phyloP scores from a whole-genome alignment of 176 grass and related monocot species.

The Carex littledalei region DNA sequence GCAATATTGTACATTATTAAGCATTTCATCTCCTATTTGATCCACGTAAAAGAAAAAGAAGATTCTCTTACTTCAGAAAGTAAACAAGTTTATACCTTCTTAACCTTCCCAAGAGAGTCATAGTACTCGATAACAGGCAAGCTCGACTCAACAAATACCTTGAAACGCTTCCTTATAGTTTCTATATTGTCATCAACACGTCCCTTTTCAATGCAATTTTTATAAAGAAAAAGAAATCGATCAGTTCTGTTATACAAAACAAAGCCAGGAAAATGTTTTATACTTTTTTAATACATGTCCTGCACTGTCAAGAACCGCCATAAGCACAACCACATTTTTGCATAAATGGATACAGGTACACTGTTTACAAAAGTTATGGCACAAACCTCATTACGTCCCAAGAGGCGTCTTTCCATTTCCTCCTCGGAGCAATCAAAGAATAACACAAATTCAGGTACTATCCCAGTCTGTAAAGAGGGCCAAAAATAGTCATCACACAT shows the following conservation, averaged over 20 bases:
- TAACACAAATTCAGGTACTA: conserved; percentile 62
- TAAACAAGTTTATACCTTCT: conserved; percentile 47
- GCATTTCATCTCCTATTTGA: background rate
- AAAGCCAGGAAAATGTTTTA: background rate
- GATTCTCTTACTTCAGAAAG: background rate
- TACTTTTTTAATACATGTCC: background rate
- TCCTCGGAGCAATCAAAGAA: conserved; percentile 90
- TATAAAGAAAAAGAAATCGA: background rate
- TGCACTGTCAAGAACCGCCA: background rate
- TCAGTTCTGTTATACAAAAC: background rate
- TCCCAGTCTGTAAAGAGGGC: conserved; percentile 56
- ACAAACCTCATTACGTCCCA: conserved; percentile 79
- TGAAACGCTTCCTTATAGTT: conserved; percentile 91
- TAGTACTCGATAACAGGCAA: conserved; percentile 91
- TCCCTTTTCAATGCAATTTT: conserved; percentile 48
- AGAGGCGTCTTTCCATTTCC: conserved; percentile 85
- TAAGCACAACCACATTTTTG: background rate
- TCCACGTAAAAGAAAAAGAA: background rate
- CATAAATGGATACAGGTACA: background rate
- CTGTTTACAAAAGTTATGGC: background rate
- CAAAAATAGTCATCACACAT: background rate
- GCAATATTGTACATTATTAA: background rate
- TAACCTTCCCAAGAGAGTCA: conserved; percentile 47
- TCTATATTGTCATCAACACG: conserved; percentile 99
- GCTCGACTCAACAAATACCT: conserved; percentile 84